A percentile compares a stretch with the other conserved stretches of the same genome.
phyloP scores from a whole-genome alignment of 345 rosid species.

The Lepidium africanum region DNA sequence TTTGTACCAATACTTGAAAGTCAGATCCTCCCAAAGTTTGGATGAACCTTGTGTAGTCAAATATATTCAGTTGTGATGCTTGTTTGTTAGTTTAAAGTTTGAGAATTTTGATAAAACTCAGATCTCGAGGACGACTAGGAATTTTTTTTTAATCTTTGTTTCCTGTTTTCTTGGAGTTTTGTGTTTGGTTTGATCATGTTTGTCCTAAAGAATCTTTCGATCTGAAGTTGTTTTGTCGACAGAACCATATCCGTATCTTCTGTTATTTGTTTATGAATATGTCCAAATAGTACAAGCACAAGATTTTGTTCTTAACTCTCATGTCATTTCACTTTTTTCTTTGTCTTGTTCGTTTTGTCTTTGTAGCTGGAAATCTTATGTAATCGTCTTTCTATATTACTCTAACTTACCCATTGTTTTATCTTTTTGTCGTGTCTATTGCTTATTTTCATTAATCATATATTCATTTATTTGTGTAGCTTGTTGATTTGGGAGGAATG shows the following conservation, averaged over 20 bases:
- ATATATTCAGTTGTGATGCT: background rate
- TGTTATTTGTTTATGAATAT: slow-evolving; percentile 20
- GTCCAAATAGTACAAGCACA: slow-evolving; percentile 22
- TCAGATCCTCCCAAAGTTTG: background rate
- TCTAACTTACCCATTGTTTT: background rate
- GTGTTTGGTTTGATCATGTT: slow-evolving; percentile 59
- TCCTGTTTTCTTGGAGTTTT: slow-evolving; percentile 48
- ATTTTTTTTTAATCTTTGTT: slow-evolving; percentile 3
- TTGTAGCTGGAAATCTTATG: background rate
- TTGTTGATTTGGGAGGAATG: slow-evolving; percentile 95
- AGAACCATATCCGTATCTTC: slow-evolving; percentile 25
- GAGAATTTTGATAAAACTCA: slow-evolving; percentile 7
- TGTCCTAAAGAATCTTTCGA: slow-evolving; percentile 51
- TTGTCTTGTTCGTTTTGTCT: slow-evolving; percentile 21
- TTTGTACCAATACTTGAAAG: background rate
- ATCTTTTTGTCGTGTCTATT: background rate
- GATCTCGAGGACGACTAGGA: slow-evolving; percentile 26
- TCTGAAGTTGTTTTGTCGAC: slow-evolving; percentile 35
- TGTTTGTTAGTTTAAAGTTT: slow-evolving; percentile 4
- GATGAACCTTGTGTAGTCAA: background rate
- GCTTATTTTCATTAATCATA: background rate
- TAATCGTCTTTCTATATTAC: background rate
- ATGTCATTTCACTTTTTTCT: background rate
- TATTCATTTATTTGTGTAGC: slow-evolving; percentile 30
- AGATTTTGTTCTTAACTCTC: slow-evolving; percentile 14